These are phyloP conservation scores for Veloboletus limbatus DNA, from an alignment of 1,284 basidiomycete species.

Conservation along the genomic window DNA sequence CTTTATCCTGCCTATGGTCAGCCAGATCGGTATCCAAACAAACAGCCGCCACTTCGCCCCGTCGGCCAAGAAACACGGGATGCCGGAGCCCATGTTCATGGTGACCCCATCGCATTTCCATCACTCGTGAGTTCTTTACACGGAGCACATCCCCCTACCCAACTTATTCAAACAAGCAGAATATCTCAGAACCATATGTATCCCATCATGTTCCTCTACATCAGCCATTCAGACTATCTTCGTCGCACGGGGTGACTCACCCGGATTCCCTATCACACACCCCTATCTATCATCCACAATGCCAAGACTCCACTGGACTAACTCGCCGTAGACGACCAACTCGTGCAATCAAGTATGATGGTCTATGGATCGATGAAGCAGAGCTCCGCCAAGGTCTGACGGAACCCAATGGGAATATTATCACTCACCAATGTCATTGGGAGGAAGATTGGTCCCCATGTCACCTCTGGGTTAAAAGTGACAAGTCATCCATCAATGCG, in stretches of 20 bases:
- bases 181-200: neutral
- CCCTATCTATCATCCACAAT: too few species aligned
- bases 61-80: neutral
- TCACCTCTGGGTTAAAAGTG: slow-evolving; percentile 18
- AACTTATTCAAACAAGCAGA: neutral
- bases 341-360: slow-evolving; percentile 6
- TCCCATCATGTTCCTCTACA: neutral
- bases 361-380: slow-evolving; percentile 14
- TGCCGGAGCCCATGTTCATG: too few species aligned
- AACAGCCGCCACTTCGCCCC: too few species aligned
- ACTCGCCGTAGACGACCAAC: too few species aligned
- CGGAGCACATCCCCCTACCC: too few species aligned
- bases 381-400: slow-evolving; percentile 13
- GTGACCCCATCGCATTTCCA: neutral
- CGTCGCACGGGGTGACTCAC: neutral
- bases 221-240: neutral
- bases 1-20: too few species aligned
- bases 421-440: slow-evolving; percentile 12
- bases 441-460: slow-evolving; percentile 11
- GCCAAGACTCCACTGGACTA: too few species aligned
- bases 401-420: slow-evolving; percentile 8
- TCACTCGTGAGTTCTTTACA: neutral
- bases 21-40: too few species aligned
- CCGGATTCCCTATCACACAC: too few species aligned
- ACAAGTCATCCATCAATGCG: slow-evolving; percentile 15